These are phyloP conservation scores for Chrysoporthe austroafricana DNA, from an alignment of 2,329 filamentous ascomycete genomes.

Conservation along the genomic window DNA sequence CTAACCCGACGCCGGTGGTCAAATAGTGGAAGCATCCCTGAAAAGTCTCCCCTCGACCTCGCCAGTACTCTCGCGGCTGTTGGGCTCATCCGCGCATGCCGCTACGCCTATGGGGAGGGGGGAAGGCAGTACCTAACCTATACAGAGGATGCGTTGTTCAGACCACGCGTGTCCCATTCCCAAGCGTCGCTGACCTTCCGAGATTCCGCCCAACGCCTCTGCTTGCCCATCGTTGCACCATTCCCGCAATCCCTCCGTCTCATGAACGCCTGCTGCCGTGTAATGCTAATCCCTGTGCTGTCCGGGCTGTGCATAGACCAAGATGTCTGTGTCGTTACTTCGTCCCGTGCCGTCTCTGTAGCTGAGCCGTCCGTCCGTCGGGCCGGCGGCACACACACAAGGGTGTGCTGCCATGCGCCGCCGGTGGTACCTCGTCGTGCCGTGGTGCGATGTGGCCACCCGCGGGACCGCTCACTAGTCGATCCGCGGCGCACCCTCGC, in stretches of 20 bases:
- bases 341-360: not conserved
- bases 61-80: not conserved
- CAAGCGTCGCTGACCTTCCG: not conserved
- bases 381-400: not conserved
- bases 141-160: not conserved
- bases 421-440: not conserved
- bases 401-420: not conserved
- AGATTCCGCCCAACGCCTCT: constrained; percentile 16
- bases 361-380: not conserved
- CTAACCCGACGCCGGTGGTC: not conserved
- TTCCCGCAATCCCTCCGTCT: not conserved
- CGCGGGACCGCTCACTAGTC: constrained; percentile 38
- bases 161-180: not conserved
- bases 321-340: not conserved
- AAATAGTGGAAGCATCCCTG: not conserved
- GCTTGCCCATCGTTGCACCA: constrained; percentile 6
- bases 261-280: constrained; percentile 3
- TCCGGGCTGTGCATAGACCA: not conserved
- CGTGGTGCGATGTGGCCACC: not conserved
- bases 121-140: not conserved
- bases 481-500: constrained; percentile 48
- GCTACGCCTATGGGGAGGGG: not conserved
- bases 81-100: not conserved
- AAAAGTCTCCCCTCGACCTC: not conserved
- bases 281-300: not conserved